Evolutionary conservation across 805 yeast species (phyloP), one percentile per base, ranked within the genome.

Genomic region (Candida maltosa): DNA sequence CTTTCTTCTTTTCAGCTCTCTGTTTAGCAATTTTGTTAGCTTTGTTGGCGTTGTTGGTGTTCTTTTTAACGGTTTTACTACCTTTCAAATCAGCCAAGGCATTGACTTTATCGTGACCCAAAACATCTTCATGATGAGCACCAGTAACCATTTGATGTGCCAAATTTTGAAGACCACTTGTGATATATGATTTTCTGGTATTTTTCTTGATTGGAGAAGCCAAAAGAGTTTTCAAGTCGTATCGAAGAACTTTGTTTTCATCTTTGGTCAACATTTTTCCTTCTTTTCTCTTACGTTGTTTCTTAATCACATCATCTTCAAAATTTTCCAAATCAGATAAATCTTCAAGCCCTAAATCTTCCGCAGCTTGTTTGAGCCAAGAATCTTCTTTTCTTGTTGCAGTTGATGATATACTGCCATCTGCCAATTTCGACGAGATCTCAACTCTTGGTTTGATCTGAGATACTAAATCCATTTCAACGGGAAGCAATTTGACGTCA

Each of bases 321-420:
- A 63, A 65, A 16, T 56, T 57, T 35, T 77, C 88, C 29, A 83
- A 62, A 38, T 82, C 89, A 29, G 75, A 66, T 35, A 78, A 59
- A 33, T 80, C 70, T 23, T 85, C 96, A 26, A 89, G 61, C 6
- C 95, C 98, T 37, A 93, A 69, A 33, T 93, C 98, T 35, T 84
- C 93, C 0, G 97, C 97, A 0, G 96, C 97, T 52, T 87, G 79
- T 40, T 77, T 74, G 40, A 88, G 67, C 97, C 97, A 88, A 16
- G 76, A 68, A 37, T 78, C 79, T 45, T 87, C 93, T 48, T 82
- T 83, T 25, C 67, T 69, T 22, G 77, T 59, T 4, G 84, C 74
- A 14, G 80, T 74, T 2, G 75, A 59, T 2, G 81, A 75, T 11
- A 80, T 65, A 26, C 76, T 78, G 12, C 86, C 69, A 45, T 86